Evolutionary conservation across 2,329 filamentous ascomycete species (phyloP), one percentile per base, ranked within the genome.

Genomic region (Neofusicoccum cordaticola): DNA sequence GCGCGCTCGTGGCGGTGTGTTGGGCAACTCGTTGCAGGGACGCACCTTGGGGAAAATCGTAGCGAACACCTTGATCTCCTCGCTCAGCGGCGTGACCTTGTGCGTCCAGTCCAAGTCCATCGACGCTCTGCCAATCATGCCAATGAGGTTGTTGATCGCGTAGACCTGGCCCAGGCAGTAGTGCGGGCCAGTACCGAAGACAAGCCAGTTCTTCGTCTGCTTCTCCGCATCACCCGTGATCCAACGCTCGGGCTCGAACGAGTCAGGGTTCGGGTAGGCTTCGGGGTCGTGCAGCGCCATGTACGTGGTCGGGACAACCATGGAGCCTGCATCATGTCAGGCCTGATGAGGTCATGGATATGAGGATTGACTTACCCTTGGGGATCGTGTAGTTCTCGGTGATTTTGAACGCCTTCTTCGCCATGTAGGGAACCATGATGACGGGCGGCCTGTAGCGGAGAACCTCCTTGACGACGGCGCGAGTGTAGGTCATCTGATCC

Each of bases 61-160:
- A 45, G 95, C 95, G 81, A 98, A 99, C 70, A 98, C 94, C 83
- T 96, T 94, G 79, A 99, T 98, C 79, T 96, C 89, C 81, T 99
- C 95, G 0, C 92, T 96, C 66, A 83, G 74, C 0, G 90, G 87
- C 11, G 95, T 98, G 17, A 92, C 80, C 75, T 92, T 88, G 78
- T 99, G 95, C 77, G 88, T 86, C 94, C 94, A 98, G 78, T 98
- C 88, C 70, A 98, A 83, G 74, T 88, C 83, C 77, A 97, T 84
- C 69, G 91, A 90, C 8, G 93, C 93, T 85, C 95, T 97, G 75
- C 93, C 93, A 73, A 97, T 85, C 85, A 96, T 90, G 52, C 92
- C 86, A 74, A 91, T 94, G 71, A 99, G 82, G 79, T 97, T 97
- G 67, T 93, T 83, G 77, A 92, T 89, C 8, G 93, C 95, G 74